Evolutionary conservation across 148 eudicot genomes (phyloP), one percentile per base, ranked within the genome.

Genomic region (Arbutus unedo): DNA sequence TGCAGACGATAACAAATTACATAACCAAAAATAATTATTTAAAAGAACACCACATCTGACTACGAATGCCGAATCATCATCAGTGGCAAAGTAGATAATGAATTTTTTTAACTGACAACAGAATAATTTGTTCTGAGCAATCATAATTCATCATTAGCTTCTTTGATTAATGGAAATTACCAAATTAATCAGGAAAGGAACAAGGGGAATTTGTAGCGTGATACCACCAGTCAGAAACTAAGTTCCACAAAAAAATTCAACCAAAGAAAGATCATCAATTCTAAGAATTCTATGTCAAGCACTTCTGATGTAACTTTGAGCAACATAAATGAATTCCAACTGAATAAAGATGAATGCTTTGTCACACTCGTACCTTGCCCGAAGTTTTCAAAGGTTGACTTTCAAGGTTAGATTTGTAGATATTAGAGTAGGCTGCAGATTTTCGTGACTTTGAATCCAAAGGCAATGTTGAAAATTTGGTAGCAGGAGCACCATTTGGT

Each of bases 391-490:
- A 79, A 74, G 85, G 85, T 85, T 89, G 88, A 76, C 84, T 73
- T 23, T 86, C 91, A 83, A 78, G 54, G 76, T 80, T 75, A 43
- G 93, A 54, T 81, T 85, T 91, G 15, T 91, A 88, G 79, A 75
- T 80, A 85, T 84, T 88, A 56, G 93, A 76, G 8, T 87, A 44
- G 53, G 84, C 88, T 62, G 83, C 71, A 77, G 81, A 76, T 68
- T 84, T 91, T 83, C 88, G 86, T 25, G 88, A 51, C 77, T 88
- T 92, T 16, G 88, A 74, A 88, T 94, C 88, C 49, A 79, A 81
- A 18, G 90, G 84, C 76, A 90, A 74, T 6, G 74, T 71, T 44
- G 90, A 57, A 38, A 43, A 64, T 81, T 90, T 91, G 68, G 70
- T 59, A 51, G 86, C 75, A 6, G 76, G 49, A 77, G 84, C 55